Evolutionary conservation across 2,329 filamentous ascomycete genomes (phyloP), one percentile per base, ranked within the genome.

Genomic region (Colletotrichum navitas): DNA sequence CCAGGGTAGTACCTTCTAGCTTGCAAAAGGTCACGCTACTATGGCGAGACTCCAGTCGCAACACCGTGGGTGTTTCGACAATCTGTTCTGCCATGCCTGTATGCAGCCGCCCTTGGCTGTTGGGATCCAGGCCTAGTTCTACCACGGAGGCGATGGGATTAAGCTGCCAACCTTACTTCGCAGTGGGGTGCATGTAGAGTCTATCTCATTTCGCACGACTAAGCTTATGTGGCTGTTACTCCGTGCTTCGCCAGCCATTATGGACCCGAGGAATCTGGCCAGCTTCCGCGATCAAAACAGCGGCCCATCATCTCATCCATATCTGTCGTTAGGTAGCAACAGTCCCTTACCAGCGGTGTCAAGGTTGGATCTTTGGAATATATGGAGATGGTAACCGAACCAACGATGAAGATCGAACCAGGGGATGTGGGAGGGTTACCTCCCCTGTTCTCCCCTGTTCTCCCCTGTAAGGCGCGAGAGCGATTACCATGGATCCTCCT

Each of bases 111-210:
- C 58, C 45, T 21, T 39, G 32, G 14, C 8, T 32, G 4, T 21
- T 24, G 32, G 32, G n/a, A 29, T 51, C 45, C 49, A 39, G 49
- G 39, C 45, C 59, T 51, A 51, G 45, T 51, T 62, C 39, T 2
- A 34, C 21, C 59, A 51, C 45, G 47, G 45, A 39, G 5, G 11
- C n/a, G 24, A 26, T 11, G 4, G 32, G 36, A 7, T 39, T 21
- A 3, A n/a, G 43, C 43, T 32, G 24, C 16, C 26, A 29, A 36
- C 41, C 7, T 18, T 29, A 18, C 24, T 32, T 32, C 7, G 26
- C 26, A 34, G 24, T 21, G 18, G 58, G 29, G 58, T 36, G 41
- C 32, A 29, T 29, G 84, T 34, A 54, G 16, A 34, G 18, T 5
- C 8, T 32, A 3, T 34, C 26, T 32, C 51, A 5, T 54, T 54